phyloP scores from a whole-genome alignment of 2,329 filamentous ascomycete species.

The Fusarium luffae region DNA sequence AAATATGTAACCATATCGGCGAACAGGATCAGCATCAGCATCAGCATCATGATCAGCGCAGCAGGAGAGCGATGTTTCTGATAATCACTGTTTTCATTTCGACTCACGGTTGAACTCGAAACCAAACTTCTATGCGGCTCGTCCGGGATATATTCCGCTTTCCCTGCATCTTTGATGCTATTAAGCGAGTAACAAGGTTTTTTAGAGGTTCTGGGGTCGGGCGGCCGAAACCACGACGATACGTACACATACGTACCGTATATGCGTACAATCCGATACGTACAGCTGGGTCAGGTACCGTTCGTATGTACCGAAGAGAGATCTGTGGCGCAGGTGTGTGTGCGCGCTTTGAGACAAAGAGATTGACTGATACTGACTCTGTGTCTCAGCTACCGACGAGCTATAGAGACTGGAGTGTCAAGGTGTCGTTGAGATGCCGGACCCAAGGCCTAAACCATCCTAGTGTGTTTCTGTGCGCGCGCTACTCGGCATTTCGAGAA shows the following conservation, averaged over 20 bases:
- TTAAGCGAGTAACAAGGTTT: conserved; percentile 20
- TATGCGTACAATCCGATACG: not conserved
- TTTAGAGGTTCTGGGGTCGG: conserved; percentile 18
- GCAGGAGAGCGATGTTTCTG: not conserved
- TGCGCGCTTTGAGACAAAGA: conserved; percentile 1
- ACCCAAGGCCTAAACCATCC: conserved; percentile 14
- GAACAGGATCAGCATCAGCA: not conserved
- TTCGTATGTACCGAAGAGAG: conserved; percentile 2
- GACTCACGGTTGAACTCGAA: not conserved
- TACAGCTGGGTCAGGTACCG: conserved; percentile 14
- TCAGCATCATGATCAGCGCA: conserved; percentile 19
- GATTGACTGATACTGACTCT: conserved; percentile 7
- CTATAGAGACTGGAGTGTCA: conserved; percentile 11
- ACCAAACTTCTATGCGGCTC: conserved; percentile 16
- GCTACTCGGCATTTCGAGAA: conserved; percentile 26
- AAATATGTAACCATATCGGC: not conserved
- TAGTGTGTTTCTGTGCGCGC: conserved; percentile 22
- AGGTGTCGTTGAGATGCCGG: conserved; percentile 20
- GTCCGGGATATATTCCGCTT: conserved; percentile 32
- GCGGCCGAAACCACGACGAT: conserved; percentile 20
- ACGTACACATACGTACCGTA: not conserved
- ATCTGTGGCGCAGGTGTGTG: conserved; percentile 33
- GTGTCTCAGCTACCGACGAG: conserved; percentile 17
- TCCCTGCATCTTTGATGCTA: conserved; percentile 6
- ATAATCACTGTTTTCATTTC: conserved; percentile 1